phyloP scores from a whole-genome alignment of 768 basidiomycete species.

The Podaxis sp. region DNA sequence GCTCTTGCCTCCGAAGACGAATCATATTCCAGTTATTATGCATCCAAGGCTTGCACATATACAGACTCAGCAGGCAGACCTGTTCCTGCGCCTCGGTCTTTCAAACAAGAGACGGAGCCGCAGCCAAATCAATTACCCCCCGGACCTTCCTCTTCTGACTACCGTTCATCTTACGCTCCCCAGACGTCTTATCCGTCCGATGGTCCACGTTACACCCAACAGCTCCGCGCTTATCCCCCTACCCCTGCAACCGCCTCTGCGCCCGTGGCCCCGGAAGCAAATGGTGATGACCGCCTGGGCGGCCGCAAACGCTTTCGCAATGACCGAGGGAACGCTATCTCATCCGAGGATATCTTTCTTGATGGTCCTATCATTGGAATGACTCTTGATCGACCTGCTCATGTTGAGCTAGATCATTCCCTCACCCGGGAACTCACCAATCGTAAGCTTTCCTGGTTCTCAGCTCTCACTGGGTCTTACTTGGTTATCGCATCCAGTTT shows the following conservation, averaged over 20 bases:
- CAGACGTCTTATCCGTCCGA: conserved; percentile 25
- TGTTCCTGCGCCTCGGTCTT: conserved; percentile 69
- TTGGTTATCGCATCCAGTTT: conserved; percentile 46
- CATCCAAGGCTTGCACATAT: conserved; percentile 79
- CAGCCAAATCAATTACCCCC: conserved; percentile 10
- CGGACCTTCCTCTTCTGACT: conserved; percentile 18
- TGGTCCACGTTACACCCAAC: conserved; percentile 27
- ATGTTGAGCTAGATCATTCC: conserved; percentile 54
- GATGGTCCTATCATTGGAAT: conserved; percentile 37
- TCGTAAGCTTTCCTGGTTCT: conserved; percentile 42
- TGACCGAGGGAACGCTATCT: conserved; percentile 37
- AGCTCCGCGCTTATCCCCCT: conserved; percentile 20
- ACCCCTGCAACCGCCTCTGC: conserved; percentile 18
- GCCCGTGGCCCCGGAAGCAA: conserved; percentile 25
- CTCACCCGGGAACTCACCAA: conserved; percentile 76
- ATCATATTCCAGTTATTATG: conserved; percentile 60
- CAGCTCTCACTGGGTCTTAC: conserved; percentile 13
- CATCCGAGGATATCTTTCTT: conserved; percentile 39
- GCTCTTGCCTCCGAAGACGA: conserved; percentile 14
- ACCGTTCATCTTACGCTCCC: conserved; percentile 17
- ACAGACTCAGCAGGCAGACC: conserved; percentile 76
- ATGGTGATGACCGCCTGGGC: conserved; percentile 41
- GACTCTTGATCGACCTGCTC: conserved; percentile 40
- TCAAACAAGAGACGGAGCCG: conserved; percentile 36
- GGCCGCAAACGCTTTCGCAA: conserved; percentile 52